These are phyloP conservation scores for Aspergillus cavernicola DNA, from an alignment of 495 filamentous ascomycete genomes.

Conservation along the genomic window DNA sequence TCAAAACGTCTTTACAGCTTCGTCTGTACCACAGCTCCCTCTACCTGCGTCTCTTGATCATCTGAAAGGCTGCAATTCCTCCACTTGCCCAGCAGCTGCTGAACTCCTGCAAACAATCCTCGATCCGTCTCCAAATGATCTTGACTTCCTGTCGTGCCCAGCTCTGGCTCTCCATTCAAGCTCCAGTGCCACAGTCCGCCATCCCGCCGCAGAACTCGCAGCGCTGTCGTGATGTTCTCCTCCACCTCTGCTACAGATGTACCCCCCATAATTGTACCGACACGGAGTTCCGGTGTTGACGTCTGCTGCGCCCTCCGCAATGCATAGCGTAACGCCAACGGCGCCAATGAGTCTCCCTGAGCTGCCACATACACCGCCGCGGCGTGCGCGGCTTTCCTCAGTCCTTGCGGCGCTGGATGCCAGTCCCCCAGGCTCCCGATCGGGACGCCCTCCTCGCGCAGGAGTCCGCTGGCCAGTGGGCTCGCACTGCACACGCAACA, in stretches of 20 bases:
- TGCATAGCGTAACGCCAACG: slow-evolving; percentile 4
- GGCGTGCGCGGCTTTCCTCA: not conserved
- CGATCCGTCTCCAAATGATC: not conserved
- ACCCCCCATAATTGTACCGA: slow-evolving; percentile 5
- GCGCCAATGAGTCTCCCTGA: slow-evolving; percentile 1
- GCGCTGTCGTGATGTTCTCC: slow-evolving; percentile 5
- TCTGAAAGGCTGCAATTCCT: slow-evolving; percentile 9
- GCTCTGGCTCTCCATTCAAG: not conserved
- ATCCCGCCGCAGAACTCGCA: not conserved
- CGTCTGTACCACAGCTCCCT: not conserved
- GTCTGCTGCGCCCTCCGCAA: not conserved
- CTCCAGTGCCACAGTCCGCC: slow-evolving; percentile 1
- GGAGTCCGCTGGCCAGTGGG: slow-evolving; percentile 5
- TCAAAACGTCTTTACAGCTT: slow-evolving; percentile 1
- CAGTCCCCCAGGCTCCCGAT: slow-evolving; percentile 6
- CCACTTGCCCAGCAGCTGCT: slow-evolving; percentile 5
- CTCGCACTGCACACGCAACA: slow-evolving; percentile 9
- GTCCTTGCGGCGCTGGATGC: slow-evolving; percentile 5
- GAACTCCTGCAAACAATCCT: not conserved
- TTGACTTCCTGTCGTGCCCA: not conserved
- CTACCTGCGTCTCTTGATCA: not conserved
- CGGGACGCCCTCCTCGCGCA: slow-evolving; percentile 8
- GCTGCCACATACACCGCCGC: not conserved
- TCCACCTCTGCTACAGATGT: slow-evolving; percentile 3
- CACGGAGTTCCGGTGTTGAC: not conserved